A percentile compares a stretch with the other conserved stretches of the same genome.
phyloP scores from a whole-genome alignment of 2,329 filamentous ascomycete species.

The Pseudocercospora eumusae region DNA sequence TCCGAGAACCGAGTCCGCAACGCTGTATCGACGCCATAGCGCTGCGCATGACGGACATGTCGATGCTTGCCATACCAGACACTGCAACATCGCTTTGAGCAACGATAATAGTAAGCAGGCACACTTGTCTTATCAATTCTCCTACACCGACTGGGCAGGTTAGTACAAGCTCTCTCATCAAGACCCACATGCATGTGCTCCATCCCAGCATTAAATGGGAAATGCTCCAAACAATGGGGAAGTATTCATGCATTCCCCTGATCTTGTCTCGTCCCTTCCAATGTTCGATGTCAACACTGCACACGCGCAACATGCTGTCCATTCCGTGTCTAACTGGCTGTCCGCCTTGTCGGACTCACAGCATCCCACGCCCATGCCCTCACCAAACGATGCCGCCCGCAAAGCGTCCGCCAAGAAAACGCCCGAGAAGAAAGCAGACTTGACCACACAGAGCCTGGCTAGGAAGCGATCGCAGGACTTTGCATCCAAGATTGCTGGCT shows the following conservation, averaged over 20 bases:
- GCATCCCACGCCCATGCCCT: slow-evolving; percentile 38
- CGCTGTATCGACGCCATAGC: background rate
- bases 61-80: background rate
- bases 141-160: slow-evolving; percentile 3
- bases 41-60: slow-evolving; percentile 7
- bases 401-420: slow-evolving; percentile 32
- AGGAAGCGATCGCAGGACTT: slow-evolving; percentile 39
- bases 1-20: slow-evolving; percentile 10
- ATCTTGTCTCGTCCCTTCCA: background rate
- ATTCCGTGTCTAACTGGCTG: slow-evolving; percentile 34
- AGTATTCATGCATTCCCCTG: background rate
- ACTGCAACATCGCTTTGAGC: background rate
- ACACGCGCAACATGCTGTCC: slow-evolving; percentile 30
- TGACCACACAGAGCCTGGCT: slow-evolving; percentile 32
- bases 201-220: slow-evolving; percentile 8
- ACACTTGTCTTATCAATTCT: too few relatives aligned
- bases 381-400: slow-evolving; percentile 27
- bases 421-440: slow-evolving; percentile 35
- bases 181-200: background rate
- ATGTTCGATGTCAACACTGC: slow-evolving; percentile 33
- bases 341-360: slow-evolving; percentile 26
- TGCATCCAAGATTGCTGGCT: slow-evolving; percentile 37
- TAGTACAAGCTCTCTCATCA: slow-evolving; percentile 5
- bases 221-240: background rate
- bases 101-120: too few relatives aligned